phyloP scores from a whole-genome alignment of 2,329 filamentous ascomycete species.

The Aspergillus candidus region DNA sequence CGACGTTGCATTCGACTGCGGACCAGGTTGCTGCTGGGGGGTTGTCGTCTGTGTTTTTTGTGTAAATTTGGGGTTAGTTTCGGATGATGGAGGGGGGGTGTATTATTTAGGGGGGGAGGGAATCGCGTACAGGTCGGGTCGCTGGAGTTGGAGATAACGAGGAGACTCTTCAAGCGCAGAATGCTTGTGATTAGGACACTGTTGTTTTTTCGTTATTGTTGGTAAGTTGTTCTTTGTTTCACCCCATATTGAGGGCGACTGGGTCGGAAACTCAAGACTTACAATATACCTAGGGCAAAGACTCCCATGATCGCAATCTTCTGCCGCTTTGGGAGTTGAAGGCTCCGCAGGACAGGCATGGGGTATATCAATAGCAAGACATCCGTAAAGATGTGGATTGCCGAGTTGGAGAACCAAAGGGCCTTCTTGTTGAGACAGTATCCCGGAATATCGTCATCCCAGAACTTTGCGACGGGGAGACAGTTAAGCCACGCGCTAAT shows the following conservation, averaged over 20 bases:
- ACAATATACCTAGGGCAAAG: conserved; percentile 42
- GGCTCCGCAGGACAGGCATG: conserved; percentile 37
- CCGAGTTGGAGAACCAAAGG: conserved; percentile 42
- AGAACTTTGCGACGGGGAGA: conserved; percentile 26
- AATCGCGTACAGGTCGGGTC: conserved; percentile 25
- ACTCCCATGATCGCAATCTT: conserved; percentile 36
- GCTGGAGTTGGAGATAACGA: conserved; percentile 22
- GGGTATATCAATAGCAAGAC: conserved; percentile 37
- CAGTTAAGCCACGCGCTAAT: conserved; percentile 28
- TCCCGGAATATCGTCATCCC: conserved; percentile 19
- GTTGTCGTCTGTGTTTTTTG: conserved; percentile 24
- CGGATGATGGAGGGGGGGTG: background rate
- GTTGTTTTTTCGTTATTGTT: conserved; percentile 12
- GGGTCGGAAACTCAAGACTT: conserved; percentile 11
- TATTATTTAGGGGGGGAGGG: background rate
- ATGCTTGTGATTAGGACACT: conserved; percentile 39
- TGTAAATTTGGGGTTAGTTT: background rate
- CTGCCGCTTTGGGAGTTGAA: conserved; percentile 36
- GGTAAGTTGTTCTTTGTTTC: conserved; percentile 8
- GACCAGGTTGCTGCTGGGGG: conserved; percentile 40
- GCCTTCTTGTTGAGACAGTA: conserved; percentile 35
- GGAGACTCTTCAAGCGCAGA: conserved; percentile 26
- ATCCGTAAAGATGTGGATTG: conserved; percentile 39
- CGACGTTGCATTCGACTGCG: conserved; percentile 37
- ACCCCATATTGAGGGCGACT: too few species aligned